phyloP scores from a whole-genome alignment of 2,329 filamentous ascomycete genomes.

The Diaporthe vaccinii region DNA sequence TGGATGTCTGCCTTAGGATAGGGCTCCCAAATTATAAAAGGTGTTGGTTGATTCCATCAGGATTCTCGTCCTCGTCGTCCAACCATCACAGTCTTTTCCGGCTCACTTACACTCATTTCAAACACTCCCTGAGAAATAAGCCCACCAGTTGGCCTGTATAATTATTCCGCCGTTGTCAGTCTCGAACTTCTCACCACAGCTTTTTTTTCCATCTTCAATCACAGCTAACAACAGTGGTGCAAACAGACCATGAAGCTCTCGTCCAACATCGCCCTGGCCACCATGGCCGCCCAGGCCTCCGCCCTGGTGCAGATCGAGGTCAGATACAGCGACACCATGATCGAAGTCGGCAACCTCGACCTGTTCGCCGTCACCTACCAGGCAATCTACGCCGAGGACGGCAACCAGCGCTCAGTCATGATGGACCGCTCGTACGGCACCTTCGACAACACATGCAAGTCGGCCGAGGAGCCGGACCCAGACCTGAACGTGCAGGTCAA shows the following conservation, averaged over 20 bases:
- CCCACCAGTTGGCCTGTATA: not conserved
- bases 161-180: not conserved
- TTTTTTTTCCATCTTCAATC: too few species aligned
- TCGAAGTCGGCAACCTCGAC: conserved; percentile 42
- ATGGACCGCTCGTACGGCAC: conserved; percentile 35
- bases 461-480: conserved; percentile 4
- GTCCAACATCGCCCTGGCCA: conserved; percentile 28
- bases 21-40: not conserved
- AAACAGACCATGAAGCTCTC: conserved; percentile 39
- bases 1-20: not conserved
- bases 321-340: conserved; percentile 41
- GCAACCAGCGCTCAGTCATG: conserved; percentile 41
- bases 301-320: conserved; percentile 41
- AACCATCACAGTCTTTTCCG: conserved; percentile 6
- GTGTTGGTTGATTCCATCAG: not conserved
- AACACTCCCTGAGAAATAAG: not conserved
- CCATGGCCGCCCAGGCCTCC: conserved; percentile 32
- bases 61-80: not conserved
- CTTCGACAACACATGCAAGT: conserved; percentile 40
- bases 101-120: not conserved
- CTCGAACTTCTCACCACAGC: not conserved
- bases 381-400: conserved; percentile 39
- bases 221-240: not conserved
- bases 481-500: conserved; percentile 40
- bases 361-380: conserved; percentile 41